Evolutionary conservation across 768 basidiomycete genomes (phyloP).

Genomic region (Ephemerocybe angulata): DNA sequence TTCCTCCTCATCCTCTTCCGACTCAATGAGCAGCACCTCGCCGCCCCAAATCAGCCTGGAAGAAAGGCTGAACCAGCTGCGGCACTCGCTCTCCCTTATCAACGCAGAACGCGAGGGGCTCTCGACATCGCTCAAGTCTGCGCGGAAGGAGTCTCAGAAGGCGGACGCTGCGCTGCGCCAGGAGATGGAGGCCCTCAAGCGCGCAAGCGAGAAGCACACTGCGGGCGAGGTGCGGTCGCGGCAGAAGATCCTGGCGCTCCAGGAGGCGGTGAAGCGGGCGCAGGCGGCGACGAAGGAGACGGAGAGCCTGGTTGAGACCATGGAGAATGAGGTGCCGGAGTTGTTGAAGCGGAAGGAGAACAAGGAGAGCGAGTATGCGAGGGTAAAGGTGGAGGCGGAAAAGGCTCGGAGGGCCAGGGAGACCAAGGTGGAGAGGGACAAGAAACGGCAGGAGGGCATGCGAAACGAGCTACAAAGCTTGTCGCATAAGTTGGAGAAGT

Average conservation of each 20-base stretch:
- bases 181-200: slow-evolving; percentile 82
- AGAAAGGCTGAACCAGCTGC: slow-evolving; percentile 63
- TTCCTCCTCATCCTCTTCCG: slow-evolving; percentile 11
- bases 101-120: slow-evolving; percentile 68
- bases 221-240: slow-evolving; percentile 74
- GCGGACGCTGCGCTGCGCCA: slow-evolving; percentile 75
- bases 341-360: slow-evolving; percentile 34
- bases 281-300: slow-evolving; percentile 51
- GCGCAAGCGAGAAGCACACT: slow-evolving; percentile 76
- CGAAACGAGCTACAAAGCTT: slow-evolving; percentile 55
- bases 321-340: slow-evolving; percentile 42
- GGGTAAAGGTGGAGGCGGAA: slow-evolving; percentile 49
- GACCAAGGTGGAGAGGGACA: slow-evolving; percentile 42
- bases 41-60: slow-evolving; percentile 51
- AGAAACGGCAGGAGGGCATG: slow-evolving; percentile 52
- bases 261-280: slow-evolving; percentile 83
- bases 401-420: slow-evolving; percentile 36
- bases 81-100: slow-evolving; percentile 60
- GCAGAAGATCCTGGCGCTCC: slow-evolving; percentile 83
- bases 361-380: slow-evolving; percentile 40
- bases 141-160: slow-evolving; percentile 79
- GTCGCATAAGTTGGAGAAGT: slow-evolving; percentile 62
- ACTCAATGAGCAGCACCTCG: slow-evolving; percentile 14
- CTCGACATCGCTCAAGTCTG: slow-evolving; percentile 65
- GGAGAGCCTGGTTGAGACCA: slow-evolving; percentile 41